These are phyloP conservation scores for Fusarium sp. DNA, from an alignment of 2,329 filamentous ascomycete species.

Conservation along the genomic window DNA sequence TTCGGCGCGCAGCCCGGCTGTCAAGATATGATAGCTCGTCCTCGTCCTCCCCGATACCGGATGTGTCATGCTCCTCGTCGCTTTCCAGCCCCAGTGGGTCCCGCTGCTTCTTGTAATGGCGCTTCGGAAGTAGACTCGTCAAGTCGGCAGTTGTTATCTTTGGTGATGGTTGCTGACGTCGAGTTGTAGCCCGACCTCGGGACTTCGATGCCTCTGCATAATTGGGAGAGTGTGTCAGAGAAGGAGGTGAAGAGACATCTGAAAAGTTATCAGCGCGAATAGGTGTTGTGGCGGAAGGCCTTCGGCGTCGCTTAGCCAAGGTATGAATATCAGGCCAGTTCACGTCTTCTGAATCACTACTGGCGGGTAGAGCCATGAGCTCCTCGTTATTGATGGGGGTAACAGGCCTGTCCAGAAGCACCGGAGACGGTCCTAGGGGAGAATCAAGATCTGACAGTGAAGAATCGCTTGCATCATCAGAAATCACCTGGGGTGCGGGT, in stretches of 20 bases:
- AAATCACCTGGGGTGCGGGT: constrained; percentile 4
- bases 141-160: constrained; percentile 65
- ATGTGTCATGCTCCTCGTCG: constrained; percentile 60
- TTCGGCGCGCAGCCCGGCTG: constrained; percentile 48
- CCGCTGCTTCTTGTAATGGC: constrained; percentile 55
- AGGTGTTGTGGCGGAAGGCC: constrained; percentile 51
- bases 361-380: constrained; percentile 64
- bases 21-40: constrained; percentile 65
- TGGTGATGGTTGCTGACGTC: constrained; percentile 51
- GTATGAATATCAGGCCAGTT: constrained; percentile 64
- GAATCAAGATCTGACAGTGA: constrained; percentile 52
- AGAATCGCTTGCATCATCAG: constrained; percentile 49
- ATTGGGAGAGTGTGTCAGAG: constrained; percentile 74
- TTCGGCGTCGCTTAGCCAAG: constrained; percentile 58
- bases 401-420: constrained; percentile 44
- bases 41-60: constrained; percentile 61
- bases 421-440: constrained; percentile 45
- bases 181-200: constrained; percentile 46
- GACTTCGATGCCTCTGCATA: constrained; percentile 47
- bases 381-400: constrained; percentile 60
- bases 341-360: constrained; percentile 60
- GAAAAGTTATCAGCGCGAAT: constrained; percentile 56
- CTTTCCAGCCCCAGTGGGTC: constrained; percentile 55
- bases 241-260: constrained; percentile 71
- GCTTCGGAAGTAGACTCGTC: constrained; percentile 63